Percentiles rank a stretch among this genome's conserved stretches.
These are phyloP conservation scores for Malassezia slooffiae DNA, from an alignment of 1,284 basidiomycete species.

Conservation along the genomic window DNA sequence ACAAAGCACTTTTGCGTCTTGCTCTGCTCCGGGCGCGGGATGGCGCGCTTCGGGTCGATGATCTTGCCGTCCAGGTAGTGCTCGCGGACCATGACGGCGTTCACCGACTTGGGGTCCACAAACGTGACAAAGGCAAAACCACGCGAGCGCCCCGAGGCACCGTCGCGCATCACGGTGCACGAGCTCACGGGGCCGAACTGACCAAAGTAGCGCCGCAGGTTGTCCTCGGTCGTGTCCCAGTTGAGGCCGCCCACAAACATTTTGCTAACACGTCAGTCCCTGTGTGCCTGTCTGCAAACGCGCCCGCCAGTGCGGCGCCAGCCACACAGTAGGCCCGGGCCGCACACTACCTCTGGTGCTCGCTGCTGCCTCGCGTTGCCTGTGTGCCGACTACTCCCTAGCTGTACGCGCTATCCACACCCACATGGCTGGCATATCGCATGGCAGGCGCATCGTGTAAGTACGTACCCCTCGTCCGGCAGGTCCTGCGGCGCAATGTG, in stretches of 20 bases:
- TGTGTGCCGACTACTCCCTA: no score
- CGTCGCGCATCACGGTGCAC: slow-evolving; percentile 90
- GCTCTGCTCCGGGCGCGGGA: slow-evolving; percentile 57
- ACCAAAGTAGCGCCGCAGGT: slow-evolving; percentile 69
- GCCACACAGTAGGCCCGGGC: no score
- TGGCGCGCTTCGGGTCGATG: slow-evolving; percentile 97
- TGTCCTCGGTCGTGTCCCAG: slow-evolving; percentile 95
- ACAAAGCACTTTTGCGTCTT: slow-evolving; percentile 62
- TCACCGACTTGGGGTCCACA: slow-evolving; percentile 71
- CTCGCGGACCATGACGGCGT: slow-evolving; percentile 71
- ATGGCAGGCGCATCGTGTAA: no score
- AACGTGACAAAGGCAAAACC: slow-evolving; percentile 92
- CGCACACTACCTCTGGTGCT: no score
- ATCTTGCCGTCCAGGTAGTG: slow-evolving; percentile 88
- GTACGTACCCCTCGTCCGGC: slow-evolving; percentile 16
- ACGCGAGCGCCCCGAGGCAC: slow-evolving; percentile 67
- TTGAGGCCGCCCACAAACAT: slow-evolving; percentile 95
- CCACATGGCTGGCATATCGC: background rate
- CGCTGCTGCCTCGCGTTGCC: no score
- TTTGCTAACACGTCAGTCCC: slow-evolving; percentile 61
- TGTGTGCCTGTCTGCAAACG: no score
- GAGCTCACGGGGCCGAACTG: slow-evolving; percentile 84
- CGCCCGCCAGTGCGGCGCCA: no score
- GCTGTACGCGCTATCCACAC: no score
- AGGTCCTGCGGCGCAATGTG: slow-evolving; percentile 16